phyloP scores from a whole-genome alignment of 2,329 filamentous ascomycete species.

The Fusarium chuoi region DNA sequence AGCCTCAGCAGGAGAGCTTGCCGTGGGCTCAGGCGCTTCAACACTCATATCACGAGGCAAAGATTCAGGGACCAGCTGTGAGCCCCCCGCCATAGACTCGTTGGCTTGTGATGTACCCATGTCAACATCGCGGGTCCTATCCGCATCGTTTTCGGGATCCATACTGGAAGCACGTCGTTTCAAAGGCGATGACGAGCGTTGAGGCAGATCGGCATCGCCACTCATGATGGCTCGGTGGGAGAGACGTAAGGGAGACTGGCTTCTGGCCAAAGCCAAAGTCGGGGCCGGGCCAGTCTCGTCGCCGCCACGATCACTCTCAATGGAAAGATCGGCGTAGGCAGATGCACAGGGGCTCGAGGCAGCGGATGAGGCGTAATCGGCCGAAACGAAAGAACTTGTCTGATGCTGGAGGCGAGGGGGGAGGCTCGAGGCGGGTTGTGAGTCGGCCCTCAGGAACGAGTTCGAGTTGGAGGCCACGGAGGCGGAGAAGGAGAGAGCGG shows the following conservation, averaged over 20 bases:
- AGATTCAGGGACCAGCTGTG: conserved; percentile 23
- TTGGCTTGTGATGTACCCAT: conserved; percentile 51
- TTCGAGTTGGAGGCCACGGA: conserved; percentile 54
- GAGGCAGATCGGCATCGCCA: conserved; percentile 65
- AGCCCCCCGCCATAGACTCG: conserved; percentile 21
- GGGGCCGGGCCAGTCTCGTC: conserved; percentile 57
- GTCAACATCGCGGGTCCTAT: conserved; percentile 58
- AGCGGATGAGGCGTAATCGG: conserved; percentile 64
- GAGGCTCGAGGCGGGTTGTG: conserved; percentile 60
- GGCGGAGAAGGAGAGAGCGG: conserved; percentile 62
- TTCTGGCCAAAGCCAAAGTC: conserved; percentile 51
- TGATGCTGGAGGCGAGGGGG: conserved; percentile 63
- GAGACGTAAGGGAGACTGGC: conserved; percentile 63
- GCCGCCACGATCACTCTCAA: conserved; percentile 65
- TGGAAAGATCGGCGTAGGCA: conserved; percentile 66
- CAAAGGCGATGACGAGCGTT: conserved; percentile 72
- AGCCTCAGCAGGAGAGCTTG: conserved; percentile 29
- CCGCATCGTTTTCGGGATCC: conserved; percentile 60
- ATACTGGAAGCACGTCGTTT: conserved; percentile 73
- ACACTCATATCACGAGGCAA: conserved; percentile 56
- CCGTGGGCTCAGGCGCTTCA: conserved; percentile 49
- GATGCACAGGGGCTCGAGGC: conserved; percentile 67
- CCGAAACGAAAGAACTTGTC: conserved; percentile 53
- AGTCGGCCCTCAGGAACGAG: conserved; percentile 56
- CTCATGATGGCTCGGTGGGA: conserved; percentile 68